Evolutionary conservation across 192 early-diverging fungal species (phyloP).

Genomic region (Piromyces sp.): DNA sequence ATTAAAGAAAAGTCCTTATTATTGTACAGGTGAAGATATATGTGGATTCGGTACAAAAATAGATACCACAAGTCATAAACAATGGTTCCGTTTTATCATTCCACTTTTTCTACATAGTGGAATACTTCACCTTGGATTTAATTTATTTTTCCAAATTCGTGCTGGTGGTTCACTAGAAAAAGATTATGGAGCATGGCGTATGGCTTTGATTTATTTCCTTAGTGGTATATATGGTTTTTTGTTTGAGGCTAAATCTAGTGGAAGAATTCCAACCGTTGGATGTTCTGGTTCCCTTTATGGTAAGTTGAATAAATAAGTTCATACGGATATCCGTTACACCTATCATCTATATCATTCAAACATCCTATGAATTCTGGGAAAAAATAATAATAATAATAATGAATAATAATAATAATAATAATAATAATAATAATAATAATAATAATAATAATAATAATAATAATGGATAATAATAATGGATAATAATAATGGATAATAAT

Average conservation of each 20-base stretch:
- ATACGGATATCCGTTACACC: too few species aligned
- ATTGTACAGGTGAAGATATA: constrained; percentile 34
- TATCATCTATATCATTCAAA: too few species aligned
- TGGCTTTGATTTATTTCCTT: constrained; percentile 49
- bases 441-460: too few species aligned
- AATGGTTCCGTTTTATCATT: constrained; percentile 61
- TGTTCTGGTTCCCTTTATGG: constrained; percentile 34
- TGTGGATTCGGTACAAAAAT: constrained; percentile 33
- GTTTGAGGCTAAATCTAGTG: constrained; percentile 44
- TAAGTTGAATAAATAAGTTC: too few species aligned
- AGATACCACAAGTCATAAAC: constrained; percentile 27
- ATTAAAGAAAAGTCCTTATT: neutral
- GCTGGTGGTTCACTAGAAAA: constrained; percentile 54
- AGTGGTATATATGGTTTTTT: constrained; percentile 63
- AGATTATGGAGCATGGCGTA: constrained; percentile 55
- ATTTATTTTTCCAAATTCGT: constrained; percentile 50
- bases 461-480: too few species aligned
- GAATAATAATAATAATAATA: too few species aligned
- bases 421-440: too few species aligned
- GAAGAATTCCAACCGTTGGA: constrained; percentile 30
- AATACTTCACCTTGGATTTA: constrained; percentile 58
- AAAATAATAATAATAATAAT: too few species aligned
- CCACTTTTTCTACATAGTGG: constrained; percentile 73
- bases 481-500: too few species aligned
- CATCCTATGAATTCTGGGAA: too few species aligned